Evolutionary conservation across 2,329 filamentous ascomycete genomes (phyloP).

Genomic region (Colletotrichum endophyticum): DNA sequence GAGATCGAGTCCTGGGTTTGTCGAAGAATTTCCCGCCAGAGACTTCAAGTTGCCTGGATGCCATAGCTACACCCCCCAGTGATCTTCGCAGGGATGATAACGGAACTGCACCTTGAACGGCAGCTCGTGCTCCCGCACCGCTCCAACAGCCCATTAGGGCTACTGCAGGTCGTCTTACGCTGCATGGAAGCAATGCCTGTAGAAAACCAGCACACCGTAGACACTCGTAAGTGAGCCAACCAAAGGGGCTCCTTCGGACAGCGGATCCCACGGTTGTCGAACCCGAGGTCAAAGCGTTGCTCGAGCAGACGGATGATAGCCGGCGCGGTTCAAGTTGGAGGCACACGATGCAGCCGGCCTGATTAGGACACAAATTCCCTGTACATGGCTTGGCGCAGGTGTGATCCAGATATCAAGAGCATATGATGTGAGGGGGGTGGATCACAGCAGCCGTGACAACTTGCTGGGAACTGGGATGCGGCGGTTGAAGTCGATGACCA

Average conservation of each 20-base stretch:
- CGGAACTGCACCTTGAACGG: background rate
- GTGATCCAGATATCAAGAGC: background rate
- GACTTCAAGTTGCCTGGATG: background rate
- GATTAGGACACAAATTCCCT: background rate
- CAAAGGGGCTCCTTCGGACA: background rate
- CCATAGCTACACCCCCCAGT: background rate
- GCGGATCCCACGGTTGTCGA: background rate
- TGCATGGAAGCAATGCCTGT: background rate
- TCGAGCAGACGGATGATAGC: background rate
- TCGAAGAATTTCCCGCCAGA: background rate
- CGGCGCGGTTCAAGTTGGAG: background rate
- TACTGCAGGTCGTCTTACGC: slow-evolving; percentile 13
- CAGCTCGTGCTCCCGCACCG: background rate
- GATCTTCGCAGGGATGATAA: slow-evolving; percentile 13
- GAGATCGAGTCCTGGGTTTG: slow-evolving; percentile 9
- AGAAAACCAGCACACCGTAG: background rate
- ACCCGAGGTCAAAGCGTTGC: background rate
- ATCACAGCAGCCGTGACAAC: background rate
- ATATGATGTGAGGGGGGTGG: background rate
- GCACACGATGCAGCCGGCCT: slow-evolving; percentile 4
- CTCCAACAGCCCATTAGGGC: background rate
- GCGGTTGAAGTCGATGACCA: background rate
- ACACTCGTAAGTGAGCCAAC: background rate
- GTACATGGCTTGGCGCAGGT: background rate
- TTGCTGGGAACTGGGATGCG: background rate